Evolutionary conservation across 768 basidiomycete genomes (phyloP), one percentile per base, ranked within the genome.

Genomic region (Psilocybe subaeruginosa): DNA sequence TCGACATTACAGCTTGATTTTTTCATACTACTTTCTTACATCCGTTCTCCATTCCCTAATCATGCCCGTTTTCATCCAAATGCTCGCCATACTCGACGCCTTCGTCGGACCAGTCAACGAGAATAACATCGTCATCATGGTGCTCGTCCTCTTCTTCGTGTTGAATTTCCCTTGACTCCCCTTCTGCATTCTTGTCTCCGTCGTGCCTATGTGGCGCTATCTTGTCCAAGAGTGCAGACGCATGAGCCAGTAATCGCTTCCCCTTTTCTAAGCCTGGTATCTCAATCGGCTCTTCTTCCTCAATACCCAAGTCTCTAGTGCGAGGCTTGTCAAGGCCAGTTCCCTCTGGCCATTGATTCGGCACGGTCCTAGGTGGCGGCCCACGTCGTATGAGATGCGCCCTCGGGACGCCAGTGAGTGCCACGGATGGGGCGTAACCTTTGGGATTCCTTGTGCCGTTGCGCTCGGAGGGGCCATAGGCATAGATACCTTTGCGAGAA

Each of bases 41-140:
- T 23, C 23, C 23, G 23, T 43, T n/a, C 41, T 43, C 41, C 23
- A 23, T 23, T 23, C 23, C 2, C 23, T 31, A 53, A 37, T 53
- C 51, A 19, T 53, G 51, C 14, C 16, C 31, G 11, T 8, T 14
- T 35, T 53, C 51, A 11, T 14, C 14, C 31, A 53, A 37, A 8
- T 53, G 51, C n/a, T 53, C 51, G n/a, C 51, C 51, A 37, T 53
- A 53, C 12, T 53, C 51, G 16, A 53, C 11, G 7, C 51, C 51
- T 37, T 53, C 51, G 8, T 53, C 51, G 16, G 51, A 53, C 30
- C 30, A 53, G 4, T 53, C 51, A 4, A 53, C 51, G 14, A 33
- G 33, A 31, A 35, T 9, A 19, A 53, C 51, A 23, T 53, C 51
- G 51, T 33, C 51, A 37, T 53, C 4, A 17, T 53, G 8, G 35